Conservation (phyloP, 768 basidiomycete genomes). For the Pleurotus salmoneostramineus region DNA sequence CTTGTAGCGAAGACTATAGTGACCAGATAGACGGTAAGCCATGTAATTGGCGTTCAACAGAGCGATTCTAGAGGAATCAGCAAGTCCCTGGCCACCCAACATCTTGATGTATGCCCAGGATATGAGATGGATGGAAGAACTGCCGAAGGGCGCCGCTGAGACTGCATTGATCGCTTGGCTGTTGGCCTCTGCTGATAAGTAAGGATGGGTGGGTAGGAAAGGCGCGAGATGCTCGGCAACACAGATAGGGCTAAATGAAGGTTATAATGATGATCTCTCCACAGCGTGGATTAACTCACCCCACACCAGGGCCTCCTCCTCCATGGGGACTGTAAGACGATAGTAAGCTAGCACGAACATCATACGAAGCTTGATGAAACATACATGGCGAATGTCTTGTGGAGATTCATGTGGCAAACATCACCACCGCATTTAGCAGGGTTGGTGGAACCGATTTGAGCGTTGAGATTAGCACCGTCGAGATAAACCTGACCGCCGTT, state of each 20-base stretch:
- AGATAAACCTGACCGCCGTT: slow-evolving; percentile 97
- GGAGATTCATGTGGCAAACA: slow-evolving; percentile 96
- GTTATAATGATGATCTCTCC: slow-evolving; percentile 8
- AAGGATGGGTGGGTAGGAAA: slow-evolving; percentile 89
- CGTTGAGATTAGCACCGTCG: slow-evolving; percentile 95
- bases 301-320: slow-evolving; percentile 95
- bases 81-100: slow-evolving; percentile 92
- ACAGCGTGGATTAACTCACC: slow-evolving; percentile 39
- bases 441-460: slow-evolving; percentile 90
- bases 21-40: slow-evolving; percentile 77
- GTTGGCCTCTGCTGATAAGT: slow-evolving; percentile 41
- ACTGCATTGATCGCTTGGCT: slow-evolving; percentile 73
- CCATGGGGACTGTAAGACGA: slow-evolving; percentile 74
- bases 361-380: slow-evolving; percentile 18
- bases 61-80: slow-evolving; percentile 81
- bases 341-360: not conserved
- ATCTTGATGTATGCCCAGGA: slow-evolving; percentile 99
- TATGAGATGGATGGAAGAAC: slow-evolving; percentile 91
- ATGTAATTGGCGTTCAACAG: slow-evolving; percentile 98
- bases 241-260: slow-evolving; percentile 71
- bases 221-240: slow-evolving; percentile 91
- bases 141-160: slow-evolving; percentile 90
- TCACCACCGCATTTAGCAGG: slow-evolving; percentile 95
- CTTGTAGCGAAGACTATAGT: slow-evolving; percentile 86
- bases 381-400: slow-evolving; percentile 96